A percentile compares a stretch with the other conserved stretches of the same genome.
These are phyloP conservation scores for Phytophthora cryptogea DNA, from an alignment of 352 stramenopile genomes.

Conservation along the genomic window DNA sequence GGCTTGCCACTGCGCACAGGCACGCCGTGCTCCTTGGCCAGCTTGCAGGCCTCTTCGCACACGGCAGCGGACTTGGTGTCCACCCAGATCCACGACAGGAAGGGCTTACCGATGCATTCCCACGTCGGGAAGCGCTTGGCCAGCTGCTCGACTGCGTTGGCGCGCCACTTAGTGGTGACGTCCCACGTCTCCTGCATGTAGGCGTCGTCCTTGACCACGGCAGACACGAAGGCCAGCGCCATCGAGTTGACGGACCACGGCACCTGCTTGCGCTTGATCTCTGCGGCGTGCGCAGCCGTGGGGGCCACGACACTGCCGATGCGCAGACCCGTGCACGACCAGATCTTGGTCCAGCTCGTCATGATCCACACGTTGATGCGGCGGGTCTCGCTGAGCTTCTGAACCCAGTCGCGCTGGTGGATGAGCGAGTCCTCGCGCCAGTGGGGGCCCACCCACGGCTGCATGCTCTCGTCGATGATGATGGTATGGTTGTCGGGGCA, in stretches of 20 bases:
- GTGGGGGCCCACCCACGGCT: slow-evolving; percentile 86
- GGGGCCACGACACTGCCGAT: slow-evolving; percentile 89
- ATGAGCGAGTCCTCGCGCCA: slow-evolving; percentile 90
- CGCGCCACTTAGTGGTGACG: slow-evolving; percentile 81
- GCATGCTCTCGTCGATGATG: slow-evolving; percentile 93
- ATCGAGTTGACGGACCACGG: slow-evolving; percentile 93
- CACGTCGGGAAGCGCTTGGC: slow-evolving; percentile 66
- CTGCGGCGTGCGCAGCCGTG: slow-evolving; percentile 69
- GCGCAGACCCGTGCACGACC: slow-evolving; percentile 89
- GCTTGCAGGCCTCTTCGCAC: slow-evolving; percentile 59
- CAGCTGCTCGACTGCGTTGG: slow-evolving; percentile 56
- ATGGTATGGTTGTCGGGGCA: slow-evolving; percentile 89
- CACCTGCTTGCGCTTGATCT: slow-evolving; percentile 92
- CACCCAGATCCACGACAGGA: slow-evolving; percentile 90
- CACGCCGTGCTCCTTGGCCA: slow-evolving; percentile 85
- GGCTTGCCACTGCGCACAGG: slow-evolving; percentile 86
- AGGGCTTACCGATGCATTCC: slow-evolving; percentile 69
- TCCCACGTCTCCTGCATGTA: slow-evolving; percentile 88
- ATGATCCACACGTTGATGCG: slow-evolving; percentile 92
- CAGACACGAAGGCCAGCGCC: slow-evolving; percentile 85
- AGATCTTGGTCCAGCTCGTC: slow-evolving; percentile 93
- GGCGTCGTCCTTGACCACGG: slow-evolving; percentile 76
- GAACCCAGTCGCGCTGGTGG: slow-evolving; percentile 84
- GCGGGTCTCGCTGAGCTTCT: slow-evolving; percentile 69
- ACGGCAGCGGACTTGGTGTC: slow-evolving; percentile 74